Conservation (phyloP, 2,329 filamentous ascomycete genomes). For the Sclerotinia spermophila region DNA sequence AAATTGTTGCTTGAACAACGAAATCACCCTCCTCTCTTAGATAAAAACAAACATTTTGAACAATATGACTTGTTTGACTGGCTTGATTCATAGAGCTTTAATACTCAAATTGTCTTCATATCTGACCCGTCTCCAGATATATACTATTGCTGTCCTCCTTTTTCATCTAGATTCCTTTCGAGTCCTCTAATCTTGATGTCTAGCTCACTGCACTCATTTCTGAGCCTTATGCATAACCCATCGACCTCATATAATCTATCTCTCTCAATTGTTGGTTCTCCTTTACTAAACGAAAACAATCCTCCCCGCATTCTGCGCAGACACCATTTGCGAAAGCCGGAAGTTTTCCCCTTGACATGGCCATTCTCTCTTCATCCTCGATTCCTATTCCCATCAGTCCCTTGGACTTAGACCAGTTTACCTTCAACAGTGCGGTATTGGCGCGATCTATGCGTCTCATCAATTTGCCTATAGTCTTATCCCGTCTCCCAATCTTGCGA, state of each 20-base stretch:
- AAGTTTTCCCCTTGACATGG: neutral
- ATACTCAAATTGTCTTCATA: neutral
- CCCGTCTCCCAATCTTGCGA: neutral
- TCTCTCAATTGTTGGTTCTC: neutral
- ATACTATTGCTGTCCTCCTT: neutral
- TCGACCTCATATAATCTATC: neutral
- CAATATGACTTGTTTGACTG: neutral
- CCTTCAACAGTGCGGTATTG: neutral
- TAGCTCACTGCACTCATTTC: neutral
- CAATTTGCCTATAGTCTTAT: neutral
- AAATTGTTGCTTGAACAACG: neutral
- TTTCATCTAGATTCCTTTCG: neutral
- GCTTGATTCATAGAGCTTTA: neutral
- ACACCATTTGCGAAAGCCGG: neutral
- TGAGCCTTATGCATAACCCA: conserved; percentile 3
- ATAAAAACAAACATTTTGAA: neutral
- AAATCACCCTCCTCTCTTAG: neutral
- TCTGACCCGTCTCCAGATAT: neutral
- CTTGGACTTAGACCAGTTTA: neutral
- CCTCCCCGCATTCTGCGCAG: neutral
- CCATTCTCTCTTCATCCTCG: neutral
- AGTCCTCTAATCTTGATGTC: neutral
- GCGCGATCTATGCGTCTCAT: neutral
- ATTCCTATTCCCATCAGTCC: neutral
- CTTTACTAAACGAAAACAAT: neutral